phyloP scores from a whole-genome alignment of 2,329 filamentous ascomycete species.

The Mollisia scopiformis region DNA sequence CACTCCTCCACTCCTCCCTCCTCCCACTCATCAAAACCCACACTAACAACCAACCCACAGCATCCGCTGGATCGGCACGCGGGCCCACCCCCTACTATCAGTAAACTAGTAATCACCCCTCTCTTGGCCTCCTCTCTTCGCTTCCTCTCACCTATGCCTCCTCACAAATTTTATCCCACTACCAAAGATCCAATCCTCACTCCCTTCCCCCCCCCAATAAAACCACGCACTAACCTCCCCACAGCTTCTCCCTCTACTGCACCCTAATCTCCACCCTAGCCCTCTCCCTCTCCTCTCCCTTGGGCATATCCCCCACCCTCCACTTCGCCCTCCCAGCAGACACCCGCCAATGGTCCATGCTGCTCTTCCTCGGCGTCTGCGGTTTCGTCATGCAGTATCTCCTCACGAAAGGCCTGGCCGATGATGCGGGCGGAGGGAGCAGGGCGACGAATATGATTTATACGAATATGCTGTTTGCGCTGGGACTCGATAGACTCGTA shows the following conservation, averaged over 20 bases:
- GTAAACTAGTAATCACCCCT: too few relatives aligned
- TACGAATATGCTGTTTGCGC: conserved; percentile 70
- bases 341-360: conserved; percentile 59
- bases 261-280: conserved; percentile 66
- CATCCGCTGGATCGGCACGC: conserved; percentile 80
- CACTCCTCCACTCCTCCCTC: too few relatives aligned
- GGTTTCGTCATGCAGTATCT: conserved; percentile 88
- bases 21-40: too few relatives aligned
- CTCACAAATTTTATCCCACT: too few relatives aligned
- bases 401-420: conserved; percentile 72
- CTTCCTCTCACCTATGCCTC: too few relatives aligned
- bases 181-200: too few relatives aligned
- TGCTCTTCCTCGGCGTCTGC: conserved; percentile 69
- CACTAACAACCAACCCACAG: too few relatives aligned
- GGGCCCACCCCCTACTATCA: conserved; percentile 80
- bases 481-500: conserved; percentile 65
- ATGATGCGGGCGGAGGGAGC: conserved; percentile 29
- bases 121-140: too few relatives aligned
- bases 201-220: too few relatives aligned
- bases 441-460: conserved; percentile 70
- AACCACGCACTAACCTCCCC: too few relatives aligned
- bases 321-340: conserved; percentile 46
- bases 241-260: conserved; percentile 73
- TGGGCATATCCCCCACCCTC: conserved; percentile 41
- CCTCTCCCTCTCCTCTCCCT: conserved; percentile 52